Evolutionary conservation across 257 asterid species (phyloP).

Genomic region (Cynanchum wilfordii): DNA sequence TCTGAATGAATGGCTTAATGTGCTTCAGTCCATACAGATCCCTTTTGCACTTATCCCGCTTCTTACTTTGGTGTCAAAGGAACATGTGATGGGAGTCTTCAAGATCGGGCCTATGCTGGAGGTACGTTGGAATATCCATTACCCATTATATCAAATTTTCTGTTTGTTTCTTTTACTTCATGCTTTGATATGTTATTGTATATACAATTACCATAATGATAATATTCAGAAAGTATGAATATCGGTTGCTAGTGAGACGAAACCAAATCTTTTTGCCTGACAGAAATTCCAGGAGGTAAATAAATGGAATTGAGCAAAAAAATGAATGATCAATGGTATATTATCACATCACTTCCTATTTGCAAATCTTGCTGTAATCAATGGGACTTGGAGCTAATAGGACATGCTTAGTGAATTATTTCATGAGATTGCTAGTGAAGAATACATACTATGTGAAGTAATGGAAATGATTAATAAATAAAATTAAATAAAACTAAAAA

Average conservation of each 20-base stretch:
- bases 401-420: neutral
- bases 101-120: conserved; percentile 64
- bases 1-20: conserved; percentile 95
- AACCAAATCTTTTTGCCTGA: neutral
- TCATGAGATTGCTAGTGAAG: neutral
- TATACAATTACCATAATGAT: neutral
- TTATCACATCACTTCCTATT: neutral
- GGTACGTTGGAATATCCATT: conserved; percentile 36
- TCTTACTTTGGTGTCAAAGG: conserved; percentile 92
- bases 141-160: neutral
- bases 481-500: neutral
- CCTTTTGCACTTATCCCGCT: conserved; percentile 98
- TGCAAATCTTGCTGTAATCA: neutral
- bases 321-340: neutral
- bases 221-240: neutral
- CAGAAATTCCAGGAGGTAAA: neutral
- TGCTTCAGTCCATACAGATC: conserved; percentile 90
- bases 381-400: neutral
- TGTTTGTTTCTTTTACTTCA: neutral
- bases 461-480: neutral
- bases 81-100: conserved; percentile 80
- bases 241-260: neutral
- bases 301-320: neutral
- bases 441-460: neutral
- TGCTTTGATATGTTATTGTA: neutral